These are phyloP conservation scores for Ettlia oleoabundans DNA, from an alignment of 139 green algal genomes.

Conservation along the genomic window DNA sequence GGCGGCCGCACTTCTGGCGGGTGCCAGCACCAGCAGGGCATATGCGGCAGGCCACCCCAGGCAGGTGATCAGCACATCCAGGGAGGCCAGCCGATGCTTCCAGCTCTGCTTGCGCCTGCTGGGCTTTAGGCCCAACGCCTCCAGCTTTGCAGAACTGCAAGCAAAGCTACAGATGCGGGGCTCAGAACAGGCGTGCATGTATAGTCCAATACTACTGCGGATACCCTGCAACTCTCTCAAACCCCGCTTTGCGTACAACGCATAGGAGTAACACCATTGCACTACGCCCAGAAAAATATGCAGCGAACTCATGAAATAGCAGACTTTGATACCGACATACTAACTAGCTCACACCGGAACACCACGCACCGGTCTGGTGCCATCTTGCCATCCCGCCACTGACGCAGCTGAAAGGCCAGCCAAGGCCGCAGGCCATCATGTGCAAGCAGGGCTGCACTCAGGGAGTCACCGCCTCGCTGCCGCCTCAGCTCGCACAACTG, in stretches of 20 bases:
- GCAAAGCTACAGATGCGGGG: background rate
- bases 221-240: too few relatives aligned
- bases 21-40: background rate
- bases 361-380: conserved; percentile 14
- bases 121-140: conserved; percentile 5
- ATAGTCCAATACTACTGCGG: too few relatives aligned
- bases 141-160: conserved; percentile 6
- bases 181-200: too few relatives aligned
- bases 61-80: conserved; percentile 7
- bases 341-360: background rate
- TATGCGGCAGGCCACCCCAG: background rate
- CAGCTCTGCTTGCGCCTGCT: background rate
- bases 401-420: background rate
- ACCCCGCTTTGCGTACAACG: too few relatives aligned
- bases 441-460: background rate
- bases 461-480: background rate
- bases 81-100: background rate
- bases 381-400: conserved; percentile 22
- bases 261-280: too few relatives aligned
- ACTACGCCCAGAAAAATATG: background rate
- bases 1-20: background rate
- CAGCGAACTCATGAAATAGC: background rate
- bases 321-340: background rate
- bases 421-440: background rate
- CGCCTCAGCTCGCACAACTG: conserved; percentile 14